Evolutionary conservation across 1,284 basidiomycete genomes (phyloP).

Genomic region (Phenoliferia sp.): DNA sequence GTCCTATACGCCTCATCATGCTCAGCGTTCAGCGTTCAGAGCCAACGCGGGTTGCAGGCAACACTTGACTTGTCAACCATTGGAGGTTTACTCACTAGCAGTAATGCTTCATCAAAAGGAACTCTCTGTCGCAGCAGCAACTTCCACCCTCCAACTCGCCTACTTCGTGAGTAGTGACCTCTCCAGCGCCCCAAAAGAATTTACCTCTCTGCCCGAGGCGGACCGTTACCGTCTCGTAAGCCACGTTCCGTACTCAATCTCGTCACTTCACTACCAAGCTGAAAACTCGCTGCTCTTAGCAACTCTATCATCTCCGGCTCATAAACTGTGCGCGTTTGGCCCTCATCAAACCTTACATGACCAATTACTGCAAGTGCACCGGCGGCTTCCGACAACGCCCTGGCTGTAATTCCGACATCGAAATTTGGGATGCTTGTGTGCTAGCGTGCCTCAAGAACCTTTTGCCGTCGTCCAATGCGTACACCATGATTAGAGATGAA

Average conservation of each 20-base stretch:
- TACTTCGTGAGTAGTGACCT: background rate
- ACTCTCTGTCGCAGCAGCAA: background rate
- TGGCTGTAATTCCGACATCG: background rate
- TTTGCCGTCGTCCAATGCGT: background rate
- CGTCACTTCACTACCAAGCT: no score
- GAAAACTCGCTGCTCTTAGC: background rate
- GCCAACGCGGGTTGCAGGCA: background rate
- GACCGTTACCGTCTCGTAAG: background rate
- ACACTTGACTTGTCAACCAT: background rate
- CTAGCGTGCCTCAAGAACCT: background rate
- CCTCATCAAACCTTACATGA: background rate
- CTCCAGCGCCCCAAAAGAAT: background rate
- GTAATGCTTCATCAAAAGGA: background rate
- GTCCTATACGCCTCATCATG: background rate
- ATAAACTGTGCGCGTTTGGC: background rate
- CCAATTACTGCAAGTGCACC: background rate
- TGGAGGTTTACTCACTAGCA: background rate
- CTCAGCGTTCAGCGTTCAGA: background rate
- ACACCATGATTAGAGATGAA: background rate
- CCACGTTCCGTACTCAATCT: no score
- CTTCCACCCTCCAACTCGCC: background rate
- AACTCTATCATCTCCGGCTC: background rate
- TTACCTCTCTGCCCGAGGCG: background rate
- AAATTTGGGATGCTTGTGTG: background rate
- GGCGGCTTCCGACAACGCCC: background rate